Base-by-base conservation (phyloP, 495 filamentous ascomycete species). In the Lophium mytilinum region DNA sequence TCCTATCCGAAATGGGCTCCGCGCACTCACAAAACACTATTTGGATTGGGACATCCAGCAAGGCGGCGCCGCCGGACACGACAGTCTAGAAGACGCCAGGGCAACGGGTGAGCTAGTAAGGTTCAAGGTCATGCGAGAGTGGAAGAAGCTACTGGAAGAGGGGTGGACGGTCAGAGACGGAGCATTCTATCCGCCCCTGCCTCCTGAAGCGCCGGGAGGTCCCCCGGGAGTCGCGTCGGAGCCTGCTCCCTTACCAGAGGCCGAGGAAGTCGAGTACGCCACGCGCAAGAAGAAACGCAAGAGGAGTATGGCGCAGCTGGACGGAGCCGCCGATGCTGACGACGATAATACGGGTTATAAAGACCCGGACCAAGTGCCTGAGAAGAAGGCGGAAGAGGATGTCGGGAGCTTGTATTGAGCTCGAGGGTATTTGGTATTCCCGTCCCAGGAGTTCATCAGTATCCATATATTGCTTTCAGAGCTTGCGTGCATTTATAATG, bases 41-140 rank as follows among this genome's bases (percentile, higher is more conserved):
- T 78, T 98, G 2, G 79, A 83, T 33, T 75, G 81, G 24, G 77
- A 83, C 24, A 95, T 97, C 56, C 93, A 98, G 71, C 80, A 79
- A 0, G 89, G 78, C 3, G 86, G 82, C 2, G 75, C 75, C 18
- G 71, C 64, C 3, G 65, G 70, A 11, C 93, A 98, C 62, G 92
- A 97, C 68, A 89, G 84, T 17, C 84, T 81, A 43, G 90, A 97
- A 67, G 93, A 99, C 68, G 88, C 94, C 0, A 73, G 84, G 47
- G 87, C 89, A 0, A 89, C 94, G 0, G 94, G 92, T 0, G 89
- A 96, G 52, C 68, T 97, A 56, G 89, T 94, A 0, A 70, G 87
- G 52, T 76, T 78, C 35, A 84, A 80, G 65, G 77, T 91, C 9
- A 72, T 63, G 24, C 75, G 85, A 53, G 78, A 78, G 56, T 90